These are phyloP conservation scores for Stylonectria norvegica DNA, from an alignment of 2,329 filamentous ascomycete species.

Conservation along the genomic window DNA sequence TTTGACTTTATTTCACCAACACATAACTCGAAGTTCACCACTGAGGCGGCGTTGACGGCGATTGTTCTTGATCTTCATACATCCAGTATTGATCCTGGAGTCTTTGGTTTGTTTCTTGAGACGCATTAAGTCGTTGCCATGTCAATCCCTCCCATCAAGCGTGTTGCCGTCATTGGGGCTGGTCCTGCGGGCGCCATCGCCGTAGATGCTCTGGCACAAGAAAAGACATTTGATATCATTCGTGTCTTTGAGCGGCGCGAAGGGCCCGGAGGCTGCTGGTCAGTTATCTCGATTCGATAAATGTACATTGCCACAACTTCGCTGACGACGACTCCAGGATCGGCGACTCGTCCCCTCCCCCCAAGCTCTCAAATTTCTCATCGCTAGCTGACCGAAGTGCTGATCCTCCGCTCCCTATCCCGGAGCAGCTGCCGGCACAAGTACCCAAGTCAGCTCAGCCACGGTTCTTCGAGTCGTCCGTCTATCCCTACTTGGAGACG, in stretches of 20 bases:
- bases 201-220: constrained; percentile 57
- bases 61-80: too few relatives aligned
- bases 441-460: constrained; percentile 40
- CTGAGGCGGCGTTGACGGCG: too few relatives aligned
- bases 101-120: not conserved
- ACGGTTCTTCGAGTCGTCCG: constrained; percentile 54
- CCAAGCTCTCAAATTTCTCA: constrained; percentile 42
- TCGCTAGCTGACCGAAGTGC: constrained; percentile 47
- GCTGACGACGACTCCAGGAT: constrained; percentile 37
- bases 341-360: constrained; percentile 36
- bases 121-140: constrained; percentile 3
- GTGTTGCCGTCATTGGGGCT: constrained; percentile 58
- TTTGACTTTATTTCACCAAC: not conserved
- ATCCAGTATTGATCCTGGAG: not conserved
- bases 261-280: constrained; percentile 60
- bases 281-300: constrained; percentile 17
- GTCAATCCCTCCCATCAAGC: constrained; percentile 21
- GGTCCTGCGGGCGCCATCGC: constrained; percentile 59
- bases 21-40: not conserved
- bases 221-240: constrained; percentile 56
- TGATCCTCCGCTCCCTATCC: constrained; percentile 47
- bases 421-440: constrained; percentile 44
- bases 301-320: not conserved
- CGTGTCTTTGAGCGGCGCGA: constrained; percentile 61
- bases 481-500: constrained; percentile 63